phyloP scores from a whole-genome alignment of 1,284 basidiomycete species.

The Thecaphora frezii region DNA sequence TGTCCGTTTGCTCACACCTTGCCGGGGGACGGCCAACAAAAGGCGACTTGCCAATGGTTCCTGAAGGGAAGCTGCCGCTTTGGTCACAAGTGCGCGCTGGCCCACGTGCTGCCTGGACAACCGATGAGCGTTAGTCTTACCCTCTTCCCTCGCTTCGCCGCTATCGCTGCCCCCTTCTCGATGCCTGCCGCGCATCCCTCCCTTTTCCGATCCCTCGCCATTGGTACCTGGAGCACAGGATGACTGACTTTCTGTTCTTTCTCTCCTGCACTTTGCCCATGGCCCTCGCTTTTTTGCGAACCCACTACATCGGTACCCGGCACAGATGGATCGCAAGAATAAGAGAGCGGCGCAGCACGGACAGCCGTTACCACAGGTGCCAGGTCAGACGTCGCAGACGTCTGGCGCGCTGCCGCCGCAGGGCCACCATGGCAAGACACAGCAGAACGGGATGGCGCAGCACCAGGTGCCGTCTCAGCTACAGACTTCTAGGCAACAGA shows the following conservation, averaged over 20 bases:
- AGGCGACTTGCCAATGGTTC: conserved; percentile 92
- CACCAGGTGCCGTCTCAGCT: conserved; percentile 1
- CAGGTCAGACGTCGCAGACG: conserved; percentile 1
- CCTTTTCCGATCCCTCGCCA: background rate
- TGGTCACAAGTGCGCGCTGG: conserved; percentile 82
- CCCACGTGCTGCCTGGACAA: conserved; percentile 90
- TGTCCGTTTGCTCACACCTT: conserved; percentile 87
- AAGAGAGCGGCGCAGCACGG: conserved; percentile 86
- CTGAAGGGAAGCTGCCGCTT: conserved; percentile 90
- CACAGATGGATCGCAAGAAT: conserved; percentile 92
- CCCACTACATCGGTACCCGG: too few species aligned
- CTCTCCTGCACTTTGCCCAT: background rate
- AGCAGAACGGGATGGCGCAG: conserved; percentile 28
- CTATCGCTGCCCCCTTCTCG: background rate
- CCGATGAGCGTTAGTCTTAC: conserved; percentile 60
- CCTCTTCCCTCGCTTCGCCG: background rate
- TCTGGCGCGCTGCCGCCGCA: background rate
- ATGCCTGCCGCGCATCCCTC: background rate
- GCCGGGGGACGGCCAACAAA: conserved; percentile 61
- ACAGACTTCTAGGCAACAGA: conserved; percentile 1
- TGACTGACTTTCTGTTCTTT: background rate
- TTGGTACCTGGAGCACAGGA: too few species aligned
- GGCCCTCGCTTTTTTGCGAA: background rate
- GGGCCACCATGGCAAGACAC: background rate
- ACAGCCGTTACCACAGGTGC: conserved; percentile 28